Evolutionary conservation across 169 alveolate species (phyloP).

Genomic region (Eimeria praecox): DNA sequence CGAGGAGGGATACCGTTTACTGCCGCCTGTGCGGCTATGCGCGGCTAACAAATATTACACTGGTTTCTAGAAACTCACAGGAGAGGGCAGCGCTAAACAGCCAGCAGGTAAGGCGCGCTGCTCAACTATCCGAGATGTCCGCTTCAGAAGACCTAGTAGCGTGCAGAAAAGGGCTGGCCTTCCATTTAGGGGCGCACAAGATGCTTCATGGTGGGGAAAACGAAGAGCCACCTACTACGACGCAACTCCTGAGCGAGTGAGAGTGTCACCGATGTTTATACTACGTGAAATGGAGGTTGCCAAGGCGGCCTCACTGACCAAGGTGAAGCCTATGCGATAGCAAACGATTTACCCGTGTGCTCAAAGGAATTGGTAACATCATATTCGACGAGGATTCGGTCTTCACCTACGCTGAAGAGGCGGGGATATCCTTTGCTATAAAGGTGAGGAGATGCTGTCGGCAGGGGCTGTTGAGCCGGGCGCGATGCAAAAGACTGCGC

Average conservation of each 20-base stretch:
- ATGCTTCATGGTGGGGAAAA: not conserved
- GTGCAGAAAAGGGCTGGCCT: not conserved
- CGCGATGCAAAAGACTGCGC: constrained; percentile 48
- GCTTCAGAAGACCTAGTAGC: constrained; percentile 47
- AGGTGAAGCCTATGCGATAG: not conserved
- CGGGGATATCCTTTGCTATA: constrained; percentile 59
- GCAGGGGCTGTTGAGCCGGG: constrained; percentile 65
- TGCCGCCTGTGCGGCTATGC: not conserved
- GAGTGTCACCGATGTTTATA: not conserved
- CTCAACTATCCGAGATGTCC: constrained; percentile 6
- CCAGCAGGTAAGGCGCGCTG: constrained; percentile 63
- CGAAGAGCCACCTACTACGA: not conserved
- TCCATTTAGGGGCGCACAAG: not conserved
- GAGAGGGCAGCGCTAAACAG: constrained; percentile 55
- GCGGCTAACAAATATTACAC: not conserved
- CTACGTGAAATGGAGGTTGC: not conserved
- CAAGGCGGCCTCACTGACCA: not conserved
- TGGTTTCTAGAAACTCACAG: constrained; percentile 10
- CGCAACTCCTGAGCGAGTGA: not conserved
- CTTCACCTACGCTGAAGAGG: constrained; percentile 83
- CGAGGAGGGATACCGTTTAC: not conserved
- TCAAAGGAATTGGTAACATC: constrained; percentile 76
- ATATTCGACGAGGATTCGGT: constrained; percentile 80
- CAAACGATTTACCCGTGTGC: constrained; percentile 66
- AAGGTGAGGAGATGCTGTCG: constrained; percentile 32